phyloP scores from a whole-genome alignment of 371 early-diverging fungal species.

The Syncephalastrum racemosum region DNA sequence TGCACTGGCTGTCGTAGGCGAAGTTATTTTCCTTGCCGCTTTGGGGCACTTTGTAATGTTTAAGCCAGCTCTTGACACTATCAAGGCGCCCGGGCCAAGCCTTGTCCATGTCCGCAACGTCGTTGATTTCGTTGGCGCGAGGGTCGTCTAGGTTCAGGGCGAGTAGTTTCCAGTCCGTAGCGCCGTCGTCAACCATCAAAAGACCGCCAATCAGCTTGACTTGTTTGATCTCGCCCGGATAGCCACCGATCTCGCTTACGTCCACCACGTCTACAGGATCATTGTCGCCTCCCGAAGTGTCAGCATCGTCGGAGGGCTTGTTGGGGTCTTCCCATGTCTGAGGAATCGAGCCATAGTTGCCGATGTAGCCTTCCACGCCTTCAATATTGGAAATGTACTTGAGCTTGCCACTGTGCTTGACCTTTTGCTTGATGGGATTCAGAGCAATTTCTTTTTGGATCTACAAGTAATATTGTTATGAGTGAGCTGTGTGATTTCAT shows the following conservation, averaged over 20 bases:
- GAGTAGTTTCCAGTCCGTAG: constrained; percentile 98
- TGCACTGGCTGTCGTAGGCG: constrained; percentile 8
- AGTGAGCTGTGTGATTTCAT: not conserved
- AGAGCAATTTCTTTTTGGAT: constrained; percentile 39
- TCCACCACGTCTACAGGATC: constrained; percentile 87
- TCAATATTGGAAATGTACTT: constrained; percentile 98
- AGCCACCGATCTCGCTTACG: constrained; percentile 84
- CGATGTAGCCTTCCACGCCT: constrained; percentile 99
- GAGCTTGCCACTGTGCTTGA: constrained; percentile 94
- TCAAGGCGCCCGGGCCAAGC: constrained; percentile 3
- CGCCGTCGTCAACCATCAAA: constrained; percentile 94
- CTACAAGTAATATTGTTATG: constrained; percentile 1
- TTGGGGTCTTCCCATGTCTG: constrained; percentile 99
- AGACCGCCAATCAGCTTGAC: constrained; percentile 94
- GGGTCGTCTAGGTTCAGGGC: constrained; percentile 92
- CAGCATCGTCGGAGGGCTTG: constrained; percentile 79
- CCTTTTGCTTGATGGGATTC: constrained; percentile 99
- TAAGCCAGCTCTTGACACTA: constrained; percentile 6
- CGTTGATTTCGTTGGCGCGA: constrained; percentile 80
- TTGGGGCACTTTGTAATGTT: constrained; percentile 13
- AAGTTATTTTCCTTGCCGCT: constrained; percentile 6
- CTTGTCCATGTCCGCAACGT: constrained; percentile 10
- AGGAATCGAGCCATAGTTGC: constrained; percentile 99
- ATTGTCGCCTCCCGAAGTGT: constrained; percentile 87
- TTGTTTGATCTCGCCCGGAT: constrained; percentile 93